Evolutionary conservation across 192 early-diverging fungal genomes (phyloP), one percentile per base, ranked within the genome.

Genomic region (Gaertneriomyces sp.): DNA sequence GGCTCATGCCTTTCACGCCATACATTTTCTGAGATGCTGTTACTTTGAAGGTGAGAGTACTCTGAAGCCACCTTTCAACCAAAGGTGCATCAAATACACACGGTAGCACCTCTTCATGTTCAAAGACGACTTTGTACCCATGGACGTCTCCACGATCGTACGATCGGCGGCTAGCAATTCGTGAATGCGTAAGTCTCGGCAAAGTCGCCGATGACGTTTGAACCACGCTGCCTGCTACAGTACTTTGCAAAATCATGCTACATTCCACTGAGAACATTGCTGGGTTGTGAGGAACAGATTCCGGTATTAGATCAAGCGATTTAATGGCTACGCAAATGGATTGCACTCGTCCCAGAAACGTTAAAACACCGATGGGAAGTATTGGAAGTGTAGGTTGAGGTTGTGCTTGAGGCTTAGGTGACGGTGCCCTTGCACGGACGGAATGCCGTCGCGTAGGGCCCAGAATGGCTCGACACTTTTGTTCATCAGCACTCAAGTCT

Each of bases 261-360:
- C 25, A 33, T 5, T 45, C 6, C 39, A 57, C n/a, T 14, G 33
- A 57, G 14, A 25, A 57, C 33, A 14, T 38, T 25, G 55, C n/a
- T 42, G 59, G n/a, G 10, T 40, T 14, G 40, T 58, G 64, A 11
- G 64, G 64, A 41, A 58, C 17, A 17, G 20, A 42, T 14, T 66
- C 64, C 39, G 64, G 53, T 9, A 58, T 16, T 14, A 66, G 54
- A 42, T 75, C 73, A 10, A 75, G 47, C 40, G 40, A 66, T 41
- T 46, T 52, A 12, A 71, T 44, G 41, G 69, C 62, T 12, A 75
- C 19, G 42, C 55, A 19, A 16, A 75, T 52, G 6, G 58, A 66
- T 41, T 70, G 53, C 9, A 71, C 73, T 4, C 73, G 61, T 16
- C 73, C 68, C 16, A 75, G 62, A 6, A 58, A 57, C 33, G 73